phyloP scores from a whole-genome alignment of 768 basidiomycete species.

The Steccherinum ochraceum region DNA sequence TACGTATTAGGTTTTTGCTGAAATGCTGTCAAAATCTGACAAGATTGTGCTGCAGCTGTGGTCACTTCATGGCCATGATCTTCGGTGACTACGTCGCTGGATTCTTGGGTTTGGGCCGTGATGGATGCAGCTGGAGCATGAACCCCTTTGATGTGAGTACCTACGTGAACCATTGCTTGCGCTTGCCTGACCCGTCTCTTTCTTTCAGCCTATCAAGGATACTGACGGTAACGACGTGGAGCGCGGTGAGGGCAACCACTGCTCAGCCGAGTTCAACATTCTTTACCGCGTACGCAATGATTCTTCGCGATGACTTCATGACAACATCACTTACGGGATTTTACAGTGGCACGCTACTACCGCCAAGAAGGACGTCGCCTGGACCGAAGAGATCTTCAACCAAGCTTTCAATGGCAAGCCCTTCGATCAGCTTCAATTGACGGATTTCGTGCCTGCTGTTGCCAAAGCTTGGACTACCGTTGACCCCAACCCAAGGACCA shows the following conservation, averaged over 20 bases:
- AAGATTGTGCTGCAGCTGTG: slow-evolving; percentile 24
- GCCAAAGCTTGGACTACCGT: slow-evolving; percentile 12
- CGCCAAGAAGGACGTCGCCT: slow-evolving; percentile 23
- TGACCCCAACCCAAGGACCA: slow-evolving; percentile 17
- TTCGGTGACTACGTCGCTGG: slow-evolving; percentile 56
- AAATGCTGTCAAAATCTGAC: background rate
- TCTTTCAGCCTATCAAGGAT: slow-evolving; percentile 15
- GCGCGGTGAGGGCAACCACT: slow-evolving; percentile 67
- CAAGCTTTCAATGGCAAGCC: slow-evolving; percentile 20
- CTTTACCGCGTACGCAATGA: slow-evolving; percentile 34
- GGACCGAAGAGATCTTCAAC: slow-evolving; percentile 26
- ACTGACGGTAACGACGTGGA: slow-evolving; percentile 10
- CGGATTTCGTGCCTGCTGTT: slow-evolving; percentile 16
- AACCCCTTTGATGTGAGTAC: slow-evolving; percentile 37
- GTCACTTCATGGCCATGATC: slow-evolving; percentile 49
- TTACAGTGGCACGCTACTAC: slow-evolving; percentile 28
- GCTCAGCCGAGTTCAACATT: slow-evolving; percentile 70
- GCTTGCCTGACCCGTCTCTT: background rate
- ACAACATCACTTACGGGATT: no score
- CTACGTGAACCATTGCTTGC: background rate
- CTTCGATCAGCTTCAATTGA: slow-evolving; percentile 16
- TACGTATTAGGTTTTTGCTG: slow-evolving; percentile 4
- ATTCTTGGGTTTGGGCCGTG: slow-evolving; percentile 44
- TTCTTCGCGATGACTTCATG: no score
- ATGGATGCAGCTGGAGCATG: slow-evolving; percentile 49